These are phyloP conservation scores for Pneumocystis oryctolagi DNA, from an alignment of 1,139 yeast species.

Conservation along the genomic window DNA sequence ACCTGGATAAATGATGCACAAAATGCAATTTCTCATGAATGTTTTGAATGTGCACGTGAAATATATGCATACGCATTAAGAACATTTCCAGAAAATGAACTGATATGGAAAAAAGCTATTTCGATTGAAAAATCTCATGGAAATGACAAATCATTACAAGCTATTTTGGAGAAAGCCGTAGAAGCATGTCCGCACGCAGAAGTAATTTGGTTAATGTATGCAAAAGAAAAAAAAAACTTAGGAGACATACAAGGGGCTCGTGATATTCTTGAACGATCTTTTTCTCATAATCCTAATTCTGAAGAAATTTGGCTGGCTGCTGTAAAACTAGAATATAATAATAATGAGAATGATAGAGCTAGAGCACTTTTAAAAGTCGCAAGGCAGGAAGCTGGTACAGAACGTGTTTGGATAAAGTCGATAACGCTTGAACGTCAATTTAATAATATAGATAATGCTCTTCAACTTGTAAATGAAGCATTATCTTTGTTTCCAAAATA, in stretches of 20 bases:
- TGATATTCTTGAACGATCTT: conserved; percentile 36
- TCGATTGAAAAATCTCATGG: conserved; percentile 30
- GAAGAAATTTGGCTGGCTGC: conserved; percentile 59
- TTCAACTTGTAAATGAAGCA: conserved; percentile 32
- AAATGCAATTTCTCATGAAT: conserved; percentile 21
- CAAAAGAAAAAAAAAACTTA: conserved; percentile 49
- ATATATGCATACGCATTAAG: conserved; percentile 37
- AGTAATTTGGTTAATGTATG: conserved; percentile 49
- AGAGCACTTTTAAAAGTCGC: conserved; percentile 32
- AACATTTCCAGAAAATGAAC: conserved; percentile 34
- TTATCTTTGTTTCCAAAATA: conserved; percentile 33
- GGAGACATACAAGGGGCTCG: conserved; percentile 41
- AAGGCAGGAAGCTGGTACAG: conserved; percentile 25
- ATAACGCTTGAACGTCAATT: conserved; percentile 40
- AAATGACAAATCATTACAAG: conserved; percentile 28
- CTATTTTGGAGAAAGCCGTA: conserved; percentile 39
- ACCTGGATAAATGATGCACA: conserved; percentile 28
- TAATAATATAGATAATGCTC: conserved; percentile 24
- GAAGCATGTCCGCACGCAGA: conserved; percentile 35
- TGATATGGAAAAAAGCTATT: conserved; percentile 44
- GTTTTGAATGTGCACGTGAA: conserved; percentile 30
- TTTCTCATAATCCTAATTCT: conserved; percentile 30
- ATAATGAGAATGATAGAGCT: conserved; percentile 30
- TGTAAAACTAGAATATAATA: conserved; percentile 43
- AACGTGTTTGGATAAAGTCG: conserved; percentile 49